These are phyloP conservation scores for Pseudocercospora eumusae DNA, from an alignment of 2,329 filamentous ascomycete species.

Conservation along the genomic window DNA sequence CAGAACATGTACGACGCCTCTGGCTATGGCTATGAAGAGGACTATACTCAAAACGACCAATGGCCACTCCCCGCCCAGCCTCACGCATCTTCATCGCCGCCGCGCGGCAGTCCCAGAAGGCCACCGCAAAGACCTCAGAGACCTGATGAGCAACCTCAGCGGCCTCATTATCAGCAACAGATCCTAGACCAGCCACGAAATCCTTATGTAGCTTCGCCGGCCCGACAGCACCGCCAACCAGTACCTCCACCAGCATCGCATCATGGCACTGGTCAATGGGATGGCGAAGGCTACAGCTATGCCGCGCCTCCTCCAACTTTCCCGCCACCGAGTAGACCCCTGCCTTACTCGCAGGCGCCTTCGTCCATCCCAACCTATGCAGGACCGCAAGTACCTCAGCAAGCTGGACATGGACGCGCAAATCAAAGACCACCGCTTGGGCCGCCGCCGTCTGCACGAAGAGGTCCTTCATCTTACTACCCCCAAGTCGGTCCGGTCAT, in stretches of 20 bases:
- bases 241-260: conserved; percentile 25
- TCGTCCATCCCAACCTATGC: conserved; percentile 21
- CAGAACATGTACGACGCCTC: conserved; percentile 34
- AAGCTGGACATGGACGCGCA: conserved; percentile 33
- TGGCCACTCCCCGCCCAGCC: conserved; percentile 32
- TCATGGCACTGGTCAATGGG: conserved; percentile 38
- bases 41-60: conserved; percentile 28
- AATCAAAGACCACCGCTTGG: conserved; percentile 48
- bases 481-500: conserved; percentile 51
- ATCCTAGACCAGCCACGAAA: conserved; percentile 24
- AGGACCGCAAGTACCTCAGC: conserved; percentile 33
- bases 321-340: conserved; percentile 26
- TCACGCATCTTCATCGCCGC: conserved; percentile 19
- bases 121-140: conserved; percentile 36
- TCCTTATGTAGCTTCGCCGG: conserved; percentile 22
- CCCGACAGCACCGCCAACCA: conserved; percentile 25
- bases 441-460: conserved; percentile 51
- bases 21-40: conserved; percentile 30
- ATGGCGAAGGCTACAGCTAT: conserved; percentile 34
- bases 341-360: conserved; percentile 14
- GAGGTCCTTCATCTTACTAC: conserved; percentile 53
- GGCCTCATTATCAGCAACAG: conserved; percentile 21
- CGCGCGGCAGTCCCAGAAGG: conserved; percentile 14
- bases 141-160: conserved; percentile 28
- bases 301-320: conserved; percentile 23